Evolutionary conservation across 2,329 filamentous ascomycete species (phyloP), one percentile per base, ranked within the genome.

Genomic region (Emericellopsis cladophorae): DNA sequence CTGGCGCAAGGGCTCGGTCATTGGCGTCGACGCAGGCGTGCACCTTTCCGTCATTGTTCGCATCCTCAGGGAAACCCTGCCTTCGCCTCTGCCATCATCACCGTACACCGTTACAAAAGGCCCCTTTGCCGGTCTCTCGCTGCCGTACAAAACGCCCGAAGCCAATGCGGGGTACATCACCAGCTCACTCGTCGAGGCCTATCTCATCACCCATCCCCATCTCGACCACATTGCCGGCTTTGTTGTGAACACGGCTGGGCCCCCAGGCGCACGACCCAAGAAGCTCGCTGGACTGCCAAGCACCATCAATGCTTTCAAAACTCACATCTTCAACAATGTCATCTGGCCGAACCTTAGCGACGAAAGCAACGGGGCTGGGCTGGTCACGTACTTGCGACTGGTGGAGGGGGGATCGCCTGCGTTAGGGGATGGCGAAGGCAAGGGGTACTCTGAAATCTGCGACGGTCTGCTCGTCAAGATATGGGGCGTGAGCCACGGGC

Each of bases 291-390:
- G 84, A 0, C 66, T 96, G 4, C 87, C 89, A 0, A 81, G 79
- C 23, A 94, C 90, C n/a, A 89, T 98, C 40, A 74, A 86, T 36
- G 89, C 90, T 0, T 81, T 98, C 60, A 96, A 95, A 58, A 79
- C 71, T 1, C 89, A 98, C 60, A 86, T 98, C 44, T 98, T 98
- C 67, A 98, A 98, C 61, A 93, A 95, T 54, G 68, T 95, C 43
- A 94, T 96, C 41, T 98, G 92, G 92, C 92, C 92, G 0, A 98
- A 98, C 50, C 65, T 98, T 32, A 93, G 87, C 0, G 90, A 98
- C 54, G 92, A 98, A 62, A 92, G 95, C 57, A 88, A 89, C 29
- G 92, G 92, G 21, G 89, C 89, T 4, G 92, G 92, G 0, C 72
- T 98, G 23, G 79, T 98, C 29, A 95, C 87, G 0, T 96, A 94